Percentiles rank a stretch among this genome's conserved stretches.
phyloP scores from a whole-genome alignment of 164 flowering plant genomes.

The Kalanchoe fedtschenkoi region DNA sequence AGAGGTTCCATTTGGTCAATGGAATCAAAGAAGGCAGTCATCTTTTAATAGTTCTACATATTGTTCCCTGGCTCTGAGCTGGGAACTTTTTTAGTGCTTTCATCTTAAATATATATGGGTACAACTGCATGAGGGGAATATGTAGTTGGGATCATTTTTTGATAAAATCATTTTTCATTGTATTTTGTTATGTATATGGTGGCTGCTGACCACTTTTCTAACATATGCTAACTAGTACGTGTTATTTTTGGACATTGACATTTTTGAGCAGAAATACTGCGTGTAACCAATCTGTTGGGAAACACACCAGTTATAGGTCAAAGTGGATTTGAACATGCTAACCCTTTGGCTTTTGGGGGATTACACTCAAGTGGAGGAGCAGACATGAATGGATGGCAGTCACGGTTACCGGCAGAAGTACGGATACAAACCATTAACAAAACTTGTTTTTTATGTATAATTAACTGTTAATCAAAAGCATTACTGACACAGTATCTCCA shows the following conservation, averaged over 20 bases:
- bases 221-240: slow-evolving; percentile 82
- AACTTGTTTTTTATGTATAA: slow-evolving; percentile 58
- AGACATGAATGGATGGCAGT: slow-evolving; percentile 81
- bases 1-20: too few relatives aligned
- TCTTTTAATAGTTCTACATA: too few relatives aligned
- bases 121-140: not conserved
- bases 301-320: slow-evolving; percentile 98
- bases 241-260: slow-evolving; percentile 89
- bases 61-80: too few relatives aligned
- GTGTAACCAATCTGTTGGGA: slow-evolving; percentile 99
- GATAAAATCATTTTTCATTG: slow-evolving; percentile 26
- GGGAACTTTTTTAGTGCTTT: too few relatives aligned
- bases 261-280: slow-evolving; percentile 99
- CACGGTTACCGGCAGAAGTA: slow-evolving; percentile 98
- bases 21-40: too few relatives aligned
- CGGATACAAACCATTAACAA: slow-evolving; percentile 99
- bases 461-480: slow-evolving; percentile 37
- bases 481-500: slow-evolving; percentile 40
- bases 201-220: slow-evolving; percentile 49
- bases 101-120: slow-evolving; percentile 11
- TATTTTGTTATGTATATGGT: slow-evolving; percentile 46
- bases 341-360: slow-evolving; percentile 94
- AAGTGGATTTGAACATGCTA: slow-evolving; percentile 98
- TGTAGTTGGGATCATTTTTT: slow-evolving; percentile 11
- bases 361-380: slow-evolving; percentile 92